These are phyloP conservation scores for Cicer chorassanicum DNA, from an alignment of 306 rosid genomes.

Conservation along the genomic window DNA sequence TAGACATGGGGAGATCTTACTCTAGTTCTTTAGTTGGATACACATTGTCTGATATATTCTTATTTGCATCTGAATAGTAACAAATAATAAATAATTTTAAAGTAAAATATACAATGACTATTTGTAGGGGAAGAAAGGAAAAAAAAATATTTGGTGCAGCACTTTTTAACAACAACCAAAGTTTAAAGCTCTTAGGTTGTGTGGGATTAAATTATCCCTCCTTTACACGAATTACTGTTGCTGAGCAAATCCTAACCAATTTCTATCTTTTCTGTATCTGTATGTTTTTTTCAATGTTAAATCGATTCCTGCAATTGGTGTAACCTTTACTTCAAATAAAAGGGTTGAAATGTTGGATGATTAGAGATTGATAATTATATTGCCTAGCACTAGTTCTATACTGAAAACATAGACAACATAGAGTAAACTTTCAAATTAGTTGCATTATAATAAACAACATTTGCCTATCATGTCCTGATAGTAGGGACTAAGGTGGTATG, in stretches of 20 bases:
- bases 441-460: constrained; percentile 2
- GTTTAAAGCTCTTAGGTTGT: neutral
- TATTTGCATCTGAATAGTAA: neutral
- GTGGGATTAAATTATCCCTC: constrained; percentile 13
- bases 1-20: constrained; percentile 8
- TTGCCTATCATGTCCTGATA: constrained; percentile 22
- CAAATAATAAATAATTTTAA: constrained; percentile 20
- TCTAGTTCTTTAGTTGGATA: neutral
- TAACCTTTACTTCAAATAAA: constrained; percentile 4
- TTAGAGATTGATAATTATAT: constrained; percentile 20
- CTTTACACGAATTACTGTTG: neutral
- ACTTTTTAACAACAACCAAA: constrained; percentile 9
- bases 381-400: constrained; percentile 17
- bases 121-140: constrained; percentile 5
- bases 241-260: constrained; percentile 13
- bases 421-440: constrained; percentile 29
- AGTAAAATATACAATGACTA: constrained; percentile 2
- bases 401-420: constrained; percentile 24
- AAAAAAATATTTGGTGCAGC: neutral
- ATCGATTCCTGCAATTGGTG: constrained; percentile 2
- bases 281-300: neutral
- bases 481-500: neutral
- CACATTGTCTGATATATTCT: neutral
- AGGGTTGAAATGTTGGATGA: neutral
- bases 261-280: neutral